A percentile compares a stretch with the other conserved stretches of the same genome.
Conservation (phyloP, 257 asterid genomes). For the Solanum sitiens region DNA sequence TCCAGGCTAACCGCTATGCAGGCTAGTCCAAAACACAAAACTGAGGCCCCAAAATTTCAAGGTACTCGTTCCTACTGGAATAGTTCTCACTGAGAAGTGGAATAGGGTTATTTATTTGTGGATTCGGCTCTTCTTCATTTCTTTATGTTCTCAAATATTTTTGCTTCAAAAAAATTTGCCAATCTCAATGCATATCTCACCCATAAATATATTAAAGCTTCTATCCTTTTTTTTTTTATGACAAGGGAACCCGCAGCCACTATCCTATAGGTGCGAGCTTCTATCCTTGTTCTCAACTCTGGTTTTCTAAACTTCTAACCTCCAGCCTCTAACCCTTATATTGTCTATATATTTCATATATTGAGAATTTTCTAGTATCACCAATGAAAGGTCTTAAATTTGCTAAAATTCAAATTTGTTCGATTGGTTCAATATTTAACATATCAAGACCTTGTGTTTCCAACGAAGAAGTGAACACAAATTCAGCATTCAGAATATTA, state of each 20-base stretch:
- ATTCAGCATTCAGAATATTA: not conserved
- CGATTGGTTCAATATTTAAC: not conserved
- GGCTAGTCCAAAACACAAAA: not conserved
- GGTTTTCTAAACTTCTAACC: not conserved
- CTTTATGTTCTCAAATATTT: not conserved
- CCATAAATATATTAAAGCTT: not conserved
- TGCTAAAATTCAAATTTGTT: not conserved
- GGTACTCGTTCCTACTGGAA: not conserved
- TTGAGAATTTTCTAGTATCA: not conserved
- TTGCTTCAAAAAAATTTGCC: not conserved
- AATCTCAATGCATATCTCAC: not conserved
- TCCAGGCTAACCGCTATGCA: constrained; percentile 48
- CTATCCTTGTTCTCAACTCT: not conserved
- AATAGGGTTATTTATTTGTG: not conserved
- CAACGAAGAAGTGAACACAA: not conserved
- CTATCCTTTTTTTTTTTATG: not conserved
- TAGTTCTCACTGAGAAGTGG: not conserved
- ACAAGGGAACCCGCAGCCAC: no score
- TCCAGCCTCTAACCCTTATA: not conserved
- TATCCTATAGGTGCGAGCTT: not conserved
- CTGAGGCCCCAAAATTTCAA: not conserved
- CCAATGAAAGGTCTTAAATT: not conserved
- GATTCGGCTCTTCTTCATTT: not conserved
- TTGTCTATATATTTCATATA: not conserved
- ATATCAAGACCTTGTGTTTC: not conserved